Percentiles rank a stretch among this genome's conserved stretches.
Conservation (phyloP, 2,329 filamentous ascomycete genomes). For the Colletotrichum limetticola region DNA sequence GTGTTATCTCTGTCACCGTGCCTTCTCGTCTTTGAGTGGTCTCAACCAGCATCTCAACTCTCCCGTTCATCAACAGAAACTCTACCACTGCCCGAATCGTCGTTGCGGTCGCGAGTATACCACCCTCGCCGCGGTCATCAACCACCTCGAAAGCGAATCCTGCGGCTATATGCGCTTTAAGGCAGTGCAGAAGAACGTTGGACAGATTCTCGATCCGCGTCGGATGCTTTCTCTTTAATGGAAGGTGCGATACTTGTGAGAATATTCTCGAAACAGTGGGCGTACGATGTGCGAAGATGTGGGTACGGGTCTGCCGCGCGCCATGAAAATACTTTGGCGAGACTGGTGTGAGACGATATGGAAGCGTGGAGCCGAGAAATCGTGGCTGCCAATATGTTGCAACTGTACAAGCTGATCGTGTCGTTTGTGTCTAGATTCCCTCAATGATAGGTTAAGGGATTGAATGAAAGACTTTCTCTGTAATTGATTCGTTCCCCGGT, state of each 20-base stretch:
- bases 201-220: background rate
- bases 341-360: background rate
- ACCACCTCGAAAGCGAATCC: slow-evolving; percentile 56
- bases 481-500: background rate
- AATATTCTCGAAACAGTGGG: background rate
- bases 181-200: slow-evolving; percentile 42
- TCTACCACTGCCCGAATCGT: slow-evolving; percentile 54
- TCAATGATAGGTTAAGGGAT: background rate
- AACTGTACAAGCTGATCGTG: background rate
- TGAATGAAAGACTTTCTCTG: background rate
- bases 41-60: slow-evolving; percentile 68
- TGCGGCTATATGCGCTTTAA: slow-evolving; percentile 52
- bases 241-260: too few species aligned
- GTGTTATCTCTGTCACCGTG: slow-evolving; percentile 64
- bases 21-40: slow-evolving; percentile 46
- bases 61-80: slow-evolving; percentile 49
- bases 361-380: background rate
- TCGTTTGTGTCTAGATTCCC: background rate
- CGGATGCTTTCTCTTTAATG: slow-evolving; percentile 14
- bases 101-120: slow-evolving; percentile 50
- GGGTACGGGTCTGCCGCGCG: background rate
- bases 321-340: too few species aligned
- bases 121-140: slow-evolving; percentile 50
- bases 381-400: background rate
- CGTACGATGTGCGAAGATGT: background rate